Conservation (phyloP, 1,284 basidiomycete species). For the Fomitiporia mediterranea region DNA sequence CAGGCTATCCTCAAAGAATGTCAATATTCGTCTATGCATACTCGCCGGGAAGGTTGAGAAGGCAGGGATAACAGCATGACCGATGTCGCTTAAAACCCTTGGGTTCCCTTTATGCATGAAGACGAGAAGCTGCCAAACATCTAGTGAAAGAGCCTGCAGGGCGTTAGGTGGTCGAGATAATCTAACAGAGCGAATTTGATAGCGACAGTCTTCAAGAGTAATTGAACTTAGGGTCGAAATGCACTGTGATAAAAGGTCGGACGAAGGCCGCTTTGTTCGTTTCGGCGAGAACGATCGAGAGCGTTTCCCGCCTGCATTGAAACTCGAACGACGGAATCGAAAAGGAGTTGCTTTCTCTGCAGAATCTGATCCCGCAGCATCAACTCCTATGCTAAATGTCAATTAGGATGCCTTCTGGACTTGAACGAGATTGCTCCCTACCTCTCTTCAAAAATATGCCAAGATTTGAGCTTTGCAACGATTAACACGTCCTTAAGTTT, state of each 20-base stretch:
- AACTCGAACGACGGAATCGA: slow-evolving; percentile 40
- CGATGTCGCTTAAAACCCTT: slow-evolving; percentile 50
- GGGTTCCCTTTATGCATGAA: slow-evolving; percentile 49
- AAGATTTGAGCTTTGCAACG: slow-evolving; percentile 49
- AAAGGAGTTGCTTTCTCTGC: slow-evolving; percentile 36
- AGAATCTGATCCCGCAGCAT: slow-evolving; percentile 4
- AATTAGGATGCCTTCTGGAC: slow-evolving; percentile 3
- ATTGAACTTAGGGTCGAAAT: slow-evolving; percentile 60
- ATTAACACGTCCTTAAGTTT: slow-evolving; percentile 57
- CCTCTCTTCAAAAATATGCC: slow-evolving; percentile 52
- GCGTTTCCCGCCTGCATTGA: slow-evolving; percentile 34
- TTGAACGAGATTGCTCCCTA: slow-evolving; percentile 31
- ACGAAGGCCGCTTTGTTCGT: slow-evolving; percentile 31
- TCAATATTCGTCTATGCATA: slow-evolving; percentile 54
- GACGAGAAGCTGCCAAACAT: slow-evolving; percentile 57
- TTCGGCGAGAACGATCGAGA: slow-evolving; percentile 50
- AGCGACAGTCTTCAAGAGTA: slow-evolving; percentile 65
- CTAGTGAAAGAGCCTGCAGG: slow-evolving; percentile 56
- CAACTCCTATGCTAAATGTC: slow-evolving; percentile 22
- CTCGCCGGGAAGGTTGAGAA: slow-evolving; percentile 57
- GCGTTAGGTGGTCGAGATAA: slow-evolving; percentile 60
- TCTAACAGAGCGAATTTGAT: slow-evolving; percentile 47
- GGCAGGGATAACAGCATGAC: slow-evolving; percentile 60
- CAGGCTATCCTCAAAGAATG: slow-evolving; percentile 58
- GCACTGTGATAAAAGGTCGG: slow-evolving; percentile 53